phyloP scores from a whole-genome alignment of 2,329 filamentous ascomycete genomes.

The Penicillium sp. region DNA sequence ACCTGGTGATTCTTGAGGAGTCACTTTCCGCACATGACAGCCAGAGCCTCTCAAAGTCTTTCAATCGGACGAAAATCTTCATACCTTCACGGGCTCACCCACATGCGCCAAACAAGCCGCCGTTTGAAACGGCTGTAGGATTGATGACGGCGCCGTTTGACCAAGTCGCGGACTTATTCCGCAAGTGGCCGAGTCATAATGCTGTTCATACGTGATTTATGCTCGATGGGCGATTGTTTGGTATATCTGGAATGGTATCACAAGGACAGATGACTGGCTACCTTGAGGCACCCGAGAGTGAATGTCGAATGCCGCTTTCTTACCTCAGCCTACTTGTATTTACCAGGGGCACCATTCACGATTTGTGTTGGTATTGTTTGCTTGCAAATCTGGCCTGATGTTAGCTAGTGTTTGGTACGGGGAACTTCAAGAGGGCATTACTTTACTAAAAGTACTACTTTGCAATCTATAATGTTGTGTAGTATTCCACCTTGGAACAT shows the following conservation, averaged over 20 bases:
- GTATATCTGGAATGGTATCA: background rate
- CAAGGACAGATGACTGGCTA: too few species aligned
- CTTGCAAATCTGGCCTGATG: too few species aligned
- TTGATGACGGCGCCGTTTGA: slow-evolving; percentile 62
- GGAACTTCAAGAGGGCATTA: too few species aligned
- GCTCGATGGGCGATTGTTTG: background rate
- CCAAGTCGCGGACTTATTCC: slow-evolving; percentile 42
- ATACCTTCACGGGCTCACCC: slow-evolving; percentile 58
- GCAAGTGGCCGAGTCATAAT: slow-evolving; percentile 11
- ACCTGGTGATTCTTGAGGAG: slow-evolving; percentile 54
- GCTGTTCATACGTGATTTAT: background rate
- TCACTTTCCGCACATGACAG: slow-evolving; percentile 40
- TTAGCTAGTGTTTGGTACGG: too few species aligned
- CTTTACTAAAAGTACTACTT: too few species aligned
- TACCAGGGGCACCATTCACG: too few species aligned
- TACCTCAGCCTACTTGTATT: too few species aligned
- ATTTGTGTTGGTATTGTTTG: too few species aligned
- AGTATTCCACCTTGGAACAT: too few species aligned
- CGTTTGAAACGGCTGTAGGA: slow-evolving; percentile 60
- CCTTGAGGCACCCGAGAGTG: too few species aligned
- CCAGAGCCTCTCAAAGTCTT: slow-evolving; percentile 46
- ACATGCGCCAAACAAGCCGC: slow-evolving; percentile 54
- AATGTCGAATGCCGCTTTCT: too few species aligned
- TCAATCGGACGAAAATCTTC: slow-evolving; percentile 58
- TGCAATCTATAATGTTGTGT: too few species aligned